Percentiles rank a stretch among this genome's conserved stretches.
phyloP scores from a whole-genome alignment of 2,329 filamentous ascomycete genomes.

The Coniochaeta pulveracea region DNA sequence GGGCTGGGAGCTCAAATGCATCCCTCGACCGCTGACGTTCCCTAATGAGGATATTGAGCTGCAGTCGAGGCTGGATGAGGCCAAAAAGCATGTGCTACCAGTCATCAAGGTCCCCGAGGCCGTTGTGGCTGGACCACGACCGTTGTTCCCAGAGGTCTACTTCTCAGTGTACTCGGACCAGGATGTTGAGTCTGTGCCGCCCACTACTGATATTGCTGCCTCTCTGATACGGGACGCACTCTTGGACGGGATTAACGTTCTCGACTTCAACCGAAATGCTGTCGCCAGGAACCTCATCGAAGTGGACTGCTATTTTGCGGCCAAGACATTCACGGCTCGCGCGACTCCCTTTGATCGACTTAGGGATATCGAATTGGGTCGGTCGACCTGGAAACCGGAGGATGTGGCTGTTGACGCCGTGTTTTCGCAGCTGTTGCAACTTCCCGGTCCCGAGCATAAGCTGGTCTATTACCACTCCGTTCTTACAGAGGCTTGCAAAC shows the following conservation, averaged over 20 bases:
- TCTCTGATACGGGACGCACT: constrained; percentile 77
- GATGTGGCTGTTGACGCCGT: constrained; percentile 96
- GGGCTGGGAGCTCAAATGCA: constrained; percentile 62
- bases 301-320: constrained; percentile 86
- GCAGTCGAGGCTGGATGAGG: constrained; percentile 45
- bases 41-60: constrained; percentile 48
- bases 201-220: constrained; percentile 62
- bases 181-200: constrained; percentile 80
- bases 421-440: constrained; percentile 85
- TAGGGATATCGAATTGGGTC: constrained; percentile 51
- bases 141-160: constrained; percentile 85
- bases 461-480: constrained; percentile 94
- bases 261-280: constrained; percentile 84
- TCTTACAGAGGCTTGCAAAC: constrained; percentile 89
- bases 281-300: constrained; percentile 87
- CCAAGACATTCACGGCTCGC: constrained; percentile 83
- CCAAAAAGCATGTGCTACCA: constrained; percentile 69
- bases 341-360: constrained; percentile 88
- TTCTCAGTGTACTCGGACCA: constrained; percentile 86
- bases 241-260: constrained; percentile 84
- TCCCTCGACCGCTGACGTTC: constrained; percentile 59
- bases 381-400: constrained; percentile 90
- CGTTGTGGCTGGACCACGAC: constrained; percentile 60
- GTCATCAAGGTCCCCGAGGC: constrained; percentile 63
- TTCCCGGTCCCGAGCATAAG: constrained; percentile 83